Evolutionary conservation across 78 protist genomes (phyloP).

Genomic region (Tieghemostelium lacteum): DNA sequence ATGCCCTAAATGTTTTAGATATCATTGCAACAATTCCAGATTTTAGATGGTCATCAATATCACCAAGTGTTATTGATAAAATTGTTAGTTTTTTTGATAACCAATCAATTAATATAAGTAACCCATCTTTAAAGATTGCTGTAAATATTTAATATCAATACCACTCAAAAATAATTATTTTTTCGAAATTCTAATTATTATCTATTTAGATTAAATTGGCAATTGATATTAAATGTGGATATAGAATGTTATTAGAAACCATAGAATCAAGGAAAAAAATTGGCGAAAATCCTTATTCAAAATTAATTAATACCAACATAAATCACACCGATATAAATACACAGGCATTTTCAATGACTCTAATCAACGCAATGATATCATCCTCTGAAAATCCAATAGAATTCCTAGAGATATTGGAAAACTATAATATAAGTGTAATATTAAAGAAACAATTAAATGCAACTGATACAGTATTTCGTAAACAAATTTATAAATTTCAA

Average conservation of each 20-base stretch:
- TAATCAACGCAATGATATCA: constrained; percentile 40
- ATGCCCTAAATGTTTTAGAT: constrained; percentile 37
- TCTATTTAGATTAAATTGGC: constrained; percentile 11
- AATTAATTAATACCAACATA: constrained; percentile 28
- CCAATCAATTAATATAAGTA: constrained; percentile 27
- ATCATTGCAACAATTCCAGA: not conserved
- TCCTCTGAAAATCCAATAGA: constrained; percentile 15
- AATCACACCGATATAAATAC: constrained; percentile 54
- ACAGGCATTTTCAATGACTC: constrained; percentile 41
- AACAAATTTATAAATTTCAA: constrained; percentile 65
- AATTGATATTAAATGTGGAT: constrained; percentile 25
- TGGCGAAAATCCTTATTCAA: constrained; percentile 19
- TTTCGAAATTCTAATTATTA: not conserved
- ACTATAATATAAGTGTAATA: constrained; percentile 1
- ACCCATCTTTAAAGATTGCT: constrained; percentile 66
- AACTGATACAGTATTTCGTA: constrained; percentile 27
- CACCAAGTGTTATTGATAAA: constrained; percentile 35
- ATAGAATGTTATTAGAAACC: constrained; percentile 32
- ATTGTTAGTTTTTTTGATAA: constrained; percentile 40
- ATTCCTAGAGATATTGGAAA: constrained; percentile 30
- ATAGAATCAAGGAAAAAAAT: constrained; percentile 17
- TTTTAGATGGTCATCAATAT: constrained; percentile 2
- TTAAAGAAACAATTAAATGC: constrained; percentile 34
- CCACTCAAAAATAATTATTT: not conserved
- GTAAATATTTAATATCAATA: constrained; percentile 7